phyloP scores from a whole-genome alignment of 148 eudicot genomes.

The Arctostaphylos glauca region DNA sequence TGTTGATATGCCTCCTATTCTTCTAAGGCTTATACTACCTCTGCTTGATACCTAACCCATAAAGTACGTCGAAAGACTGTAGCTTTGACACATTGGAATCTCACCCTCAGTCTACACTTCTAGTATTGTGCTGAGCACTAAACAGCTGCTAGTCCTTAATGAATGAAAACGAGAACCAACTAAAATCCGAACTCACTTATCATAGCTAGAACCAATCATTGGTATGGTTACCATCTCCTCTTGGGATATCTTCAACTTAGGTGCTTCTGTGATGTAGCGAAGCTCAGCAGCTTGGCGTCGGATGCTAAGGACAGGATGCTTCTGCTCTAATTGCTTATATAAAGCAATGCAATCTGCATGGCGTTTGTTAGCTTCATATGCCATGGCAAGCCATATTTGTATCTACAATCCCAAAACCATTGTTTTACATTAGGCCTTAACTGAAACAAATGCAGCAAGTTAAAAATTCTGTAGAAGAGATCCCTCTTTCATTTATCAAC shows the following conservation, averaged over 20 bases:
- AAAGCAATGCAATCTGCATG: constrained; percentile 87
- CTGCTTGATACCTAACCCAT: background rate
- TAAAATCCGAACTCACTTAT: constrained; percentile 50
- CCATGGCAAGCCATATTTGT: constrained; percentile 99
- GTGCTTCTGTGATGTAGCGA: constrained; percentile 92
- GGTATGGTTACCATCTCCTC: constrained; percentile 99
- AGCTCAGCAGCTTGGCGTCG: constrained; percentile 95
- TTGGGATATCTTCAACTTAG: constrained; percentile 91
- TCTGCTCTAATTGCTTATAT: constrained; percentile 64
- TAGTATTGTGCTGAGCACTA: background rate
- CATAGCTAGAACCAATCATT: constrained; percentile 84
- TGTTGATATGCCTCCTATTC: background rate
- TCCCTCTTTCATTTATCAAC: constrained; percentile 33
- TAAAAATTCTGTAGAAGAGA: background rate
- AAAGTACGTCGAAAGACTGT: background rate
- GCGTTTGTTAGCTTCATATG: constrained; percentile 88
- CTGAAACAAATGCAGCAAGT: background rate
- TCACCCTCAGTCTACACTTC: background rate
- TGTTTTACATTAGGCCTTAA: constrained; percentile 13
- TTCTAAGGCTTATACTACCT: background rate
- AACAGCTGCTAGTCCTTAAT: background rate
- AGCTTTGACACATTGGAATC: background rate
- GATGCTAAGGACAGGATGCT: constrained; percentile 76
- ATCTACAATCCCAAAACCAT: constrained; percentile 47
- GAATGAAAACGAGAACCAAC: background rate